phyloP scores from a whole-genome alignment of 441 rosid genomes.

The Corymbia calophylla region DNA sequence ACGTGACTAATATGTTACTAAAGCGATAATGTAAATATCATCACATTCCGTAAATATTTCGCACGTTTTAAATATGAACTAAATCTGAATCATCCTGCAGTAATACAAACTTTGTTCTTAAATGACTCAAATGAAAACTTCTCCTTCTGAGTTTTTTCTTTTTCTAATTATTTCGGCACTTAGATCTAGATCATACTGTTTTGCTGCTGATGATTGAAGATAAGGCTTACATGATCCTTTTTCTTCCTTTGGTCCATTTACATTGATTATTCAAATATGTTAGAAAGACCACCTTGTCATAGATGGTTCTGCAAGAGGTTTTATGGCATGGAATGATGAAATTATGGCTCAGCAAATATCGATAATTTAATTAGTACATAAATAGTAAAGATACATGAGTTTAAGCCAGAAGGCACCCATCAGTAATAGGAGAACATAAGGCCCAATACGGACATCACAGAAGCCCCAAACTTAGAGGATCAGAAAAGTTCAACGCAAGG shows the following conservation, averaged over 20 bases:
- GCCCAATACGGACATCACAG: neutral
- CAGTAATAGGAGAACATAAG: neutral
- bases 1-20: neutral
- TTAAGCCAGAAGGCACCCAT: neutral
- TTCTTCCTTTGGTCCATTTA: neutral
- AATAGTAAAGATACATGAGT: neutral
- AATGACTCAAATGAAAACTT: neutral
- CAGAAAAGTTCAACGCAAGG: neutral
- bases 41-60: neutral
- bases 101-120: neutral
- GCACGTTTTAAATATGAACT: neutral
- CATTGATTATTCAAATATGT: neutral
- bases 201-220: neutral
- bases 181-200: neutral
- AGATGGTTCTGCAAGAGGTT: neutral
- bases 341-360: neutral
- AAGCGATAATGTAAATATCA: neutral
- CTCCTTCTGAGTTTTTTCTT: neutral
- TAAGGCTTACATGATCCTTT: neutral
- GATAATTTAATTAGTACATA: neutral
- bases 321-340: neutral
- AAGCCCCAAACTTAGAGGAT: neutral
- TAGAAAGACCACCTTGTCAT: neutral
- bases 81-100: neutral
- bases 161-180: neutral